Conservation (phyloP, 2,329 filamentous ascomycete genomes). For the Magnaporthiopsis incrustans region DNA sequence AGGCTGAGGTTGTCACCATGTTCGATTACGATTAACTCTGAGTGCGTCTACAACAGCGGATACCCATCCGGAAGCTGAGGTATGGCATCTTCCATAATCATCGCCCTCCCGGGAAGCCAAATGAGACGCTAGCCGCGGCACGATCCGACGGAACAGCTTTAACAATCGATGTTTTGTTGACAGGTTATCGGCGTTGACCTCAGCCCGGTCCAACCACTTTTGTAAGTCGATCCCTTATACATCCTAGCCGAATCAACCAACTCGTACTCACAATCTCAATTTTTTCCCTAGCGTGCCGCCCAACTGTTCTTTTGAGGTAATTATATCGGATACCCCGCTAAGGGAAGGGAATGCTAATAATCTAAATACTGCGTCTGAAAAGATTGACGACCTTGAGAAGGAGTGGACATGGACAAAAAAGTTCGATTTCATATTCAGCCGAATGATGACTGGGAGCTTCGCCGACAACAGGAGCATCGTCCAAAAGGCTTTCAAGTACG, state of each 20-base stretch:
- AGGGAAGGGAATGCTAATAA: not conserved
- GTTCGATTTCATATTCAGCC: conserved; percentile 16
- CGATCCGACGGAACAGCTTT: not conserved
- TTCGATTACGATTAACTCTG: not conserved
- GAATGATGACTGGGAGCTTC: conserved; percentile 15
- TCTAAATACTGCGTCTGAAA: conserved; percentile 6
- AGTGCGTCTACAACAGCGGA: conserved; percentile 10
- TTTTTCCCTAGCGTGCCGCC: conserved; percentile 7
- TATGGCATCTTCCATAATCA: not conserved
- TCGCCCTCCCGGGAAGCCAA: not conserved
- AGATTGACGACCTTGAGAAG: conserved; percentile 17
- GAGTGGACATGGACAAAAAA: conserved; percentile 15
- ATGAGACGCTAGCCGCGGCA: too few relatives aligned
- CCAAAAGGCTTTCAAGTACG: conserved; percentile 14
- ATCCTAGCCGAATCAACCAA: not conserved
- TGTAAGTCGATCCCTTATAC: conserved; percentile 9
- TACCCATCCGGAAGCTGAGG: conserved; percentile 14
- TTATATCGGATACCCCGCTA: not conserved
- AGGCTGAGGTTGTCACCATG: not conserved
- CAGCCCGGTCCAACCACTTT: conserved; percentile 16
- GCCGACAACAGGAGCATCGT: conserved; percentile 13
- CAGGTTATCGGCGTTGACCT: conserved; percentile 17
- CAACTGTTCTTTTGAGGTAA: conserved; percentile 10
- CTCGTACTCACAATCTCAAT: not conserved
- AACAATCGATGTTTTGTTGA: not conserved